A percentile compares a stretch with the other conserved stretches of the same genome.
Conservation (phyloP, 177 flowering plant species). For the Vitis hybrid region DNA sequence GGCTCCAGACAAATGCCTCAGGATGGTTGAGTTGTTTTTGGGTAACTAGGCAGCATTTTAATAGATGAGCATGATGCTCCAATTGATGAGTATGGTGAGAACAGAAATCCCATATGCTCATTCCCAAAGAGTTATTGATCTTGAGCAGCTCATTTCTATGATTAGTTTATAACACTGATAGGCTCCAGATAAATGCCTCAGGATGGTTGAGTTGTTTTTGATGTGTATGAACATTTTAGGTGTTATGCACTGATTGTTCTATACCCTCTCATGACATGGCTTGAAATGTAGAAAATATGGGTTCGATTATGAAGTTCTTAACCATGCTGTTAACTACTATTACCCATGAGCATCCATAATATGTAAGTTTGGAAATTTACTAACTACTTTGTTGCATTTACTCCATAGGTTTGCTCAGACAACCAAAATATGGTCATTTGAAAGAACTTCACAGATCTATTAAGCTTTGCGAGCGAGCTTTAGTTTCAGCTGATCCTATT, state of each 20-base stretch:
- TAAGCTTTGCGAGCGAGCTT: slow-evolving; percentile 64
- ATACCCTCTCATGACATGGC: not conserved
- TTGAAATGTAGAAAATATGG: not conserved
- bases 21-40: not conserved
- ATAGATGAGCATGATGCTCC: too few relatives aligned
- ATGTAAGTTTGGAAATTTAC: not conserved
- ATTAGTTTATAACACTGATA: too few relatives aligned
- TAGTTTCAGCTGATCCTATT: slow-evolving; percentile 65
- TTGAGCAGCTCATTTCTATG: too few relatives aligned
- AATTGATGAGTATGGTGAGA: too few relatives aligned
- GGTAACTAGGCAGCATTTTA: too few relatives aligned
- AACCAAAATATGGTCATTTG: slow-evolving; percentile 81
- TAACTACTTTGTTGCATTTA: slow-evolving; percentile 10
- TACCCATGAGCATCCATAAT: too few relatives aligned
- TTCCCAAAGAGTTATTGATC: too few relatives aligned
- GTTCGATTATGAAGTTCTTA: not conserved
- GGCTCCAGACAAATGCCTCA: too few relatives aligned
- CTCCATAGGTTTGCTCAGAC: slow-evolving; percentile 61
- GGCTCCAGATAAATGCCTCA: too few relatives aligned
- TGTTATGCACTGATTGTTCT: not conserved
- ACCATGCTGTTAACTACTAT: not conserved
- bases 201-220: not conserved
- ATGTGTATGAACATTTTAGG: not conserved
- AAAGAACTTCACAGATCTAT: slow-evolving; percentile 75
- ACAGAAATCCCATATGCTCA: too few relatives aligned